Evolutionary conservation across 371 early-diverging fungal species (phyloP).

Genomic region (Catenaria anguillulae): DNA sequence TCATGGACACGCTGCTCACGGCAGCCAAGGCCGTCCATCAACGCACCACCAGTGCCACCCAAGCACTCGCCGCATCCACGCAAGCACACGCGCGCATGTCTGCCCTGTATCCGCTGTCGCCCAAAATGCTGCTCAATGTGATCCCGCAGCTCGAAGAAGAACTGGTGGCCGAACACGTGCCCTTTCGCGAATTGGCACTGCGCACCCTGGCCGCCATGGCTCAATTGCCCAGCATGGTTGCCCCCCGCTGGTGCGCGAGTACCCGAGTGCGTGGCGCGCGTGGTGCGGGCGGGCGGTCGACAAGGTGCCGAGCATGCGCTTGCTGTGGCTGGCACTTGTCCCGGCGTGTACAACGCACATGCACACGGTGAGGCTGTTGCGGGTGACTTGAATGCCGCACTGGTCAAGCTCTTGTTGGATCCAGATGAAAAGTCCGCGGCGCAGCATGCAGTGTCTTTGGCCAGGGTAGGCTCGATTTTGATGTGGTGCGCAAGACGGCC

Average conservation of each 20-base stretch:
- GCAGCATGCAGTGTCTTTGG: constrained; percentile 53
- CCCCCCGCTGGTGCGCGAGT: constrained; percentile 48
- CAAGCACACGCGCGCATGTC: constrained; percentile 60
- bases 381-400: constrained; percentile 44
- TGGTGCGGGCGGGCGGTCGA: constrained; percentile 80
- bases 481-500: constrained; percentile 32
- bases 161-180: constrained; percentile 53
- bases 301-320: constrained; percentile 46
- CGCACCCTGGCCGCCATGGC: constrained; percentile 74
- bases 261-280: constrained; percentile 69
- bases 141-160: constrained; percentile 92
- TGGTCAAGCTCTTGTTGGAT: constrained; percentile 64
- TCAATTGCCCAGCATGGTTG: constrained; percentile 34
- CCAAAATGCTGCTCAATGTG: constrained; percentile 67
- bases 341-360: constrained; percentile 46
- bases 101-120: constrained; percentile 55
- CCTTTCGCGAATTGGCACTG: constrained; percentile 62
- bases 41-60: constrained; percentile 20
- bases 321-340: constrained; percentile 58
- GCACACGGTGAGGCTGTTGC: constrained; percentile 23
- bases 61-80: constrained; percentile 29
- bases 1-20: constrained; percentile 41
- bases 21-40: constrained; percentile 17
- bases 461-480: constrained; percentile 32
- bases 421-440: constrained; percentile 86